A percentile compares a stretch with the other conserved stretches of the same genome.
These are phyloP conservation scores for Chlamydomonas schloesseri DNA, from an alignment of 139 green algal species.

Conservation along the genomic window DNA sequence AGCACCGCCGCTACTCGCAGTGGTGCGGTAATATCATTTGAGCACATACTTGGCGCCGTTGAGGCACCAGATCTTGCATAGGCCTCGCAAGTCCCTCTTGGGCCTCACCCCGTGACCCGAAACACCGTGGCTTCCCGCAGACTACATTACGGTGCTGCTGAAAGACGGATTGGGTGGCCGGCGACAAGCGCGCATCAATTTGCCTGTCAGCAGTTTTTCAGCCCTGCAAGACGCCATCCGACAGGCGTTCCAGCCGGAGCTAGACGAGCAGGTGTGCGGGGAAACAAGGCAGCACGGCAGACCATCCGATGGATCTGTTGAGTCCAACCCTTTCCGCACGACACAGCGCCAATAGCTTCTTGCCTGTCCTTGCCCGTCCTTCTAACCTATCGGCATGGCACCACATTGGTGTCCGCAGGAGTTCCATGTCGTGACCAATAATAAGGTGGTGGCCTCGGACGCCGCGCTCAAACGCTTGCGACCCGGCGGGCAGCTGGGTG, in stretches of 20 bases:
- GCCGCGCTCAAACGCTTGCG: neutral
- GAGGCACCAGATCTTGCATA: too few relatives aligned
- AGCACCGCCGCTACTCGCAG: too few relatives aligned
- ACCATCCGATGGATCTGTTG: neutral
- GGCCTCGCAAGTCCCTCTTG: too few relatives aligned
- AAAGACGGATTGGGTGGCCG: slow-evolving; percentile 7
- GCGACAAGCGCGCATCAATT: neutral
- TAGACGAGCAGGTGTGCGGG: neutral
- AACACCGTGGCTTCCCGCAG: neutral
- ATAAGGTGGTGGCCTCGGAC: neutral
- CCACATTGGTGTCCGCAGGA: neutral
- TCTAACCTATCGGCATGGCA: too few relatives aligned
- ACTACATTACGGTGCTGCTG: neutral
- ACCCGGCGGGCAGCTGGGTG: neutral
- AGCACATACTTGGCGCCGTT: too few relatives aligned
- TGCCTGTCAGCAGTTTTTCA: neutral
- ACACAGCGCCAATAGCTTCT: neutral
- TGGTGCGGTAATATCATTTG: too few relatives aligned
- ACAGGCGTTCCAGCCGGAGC: slow-evolving; percentile 2
- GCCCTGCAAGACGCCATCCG: neutral
- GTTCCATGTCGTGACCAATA: neutral
- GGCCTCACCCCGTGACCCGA: too few relatives aligned
- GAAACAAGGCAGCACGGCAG: neutral
- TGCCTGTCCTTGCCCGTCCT: neutral
- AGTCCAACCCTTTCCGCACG: neutral